Conservation (phyloP, 257 asterid genomes). For the Penstemon newberryi region DNA sequence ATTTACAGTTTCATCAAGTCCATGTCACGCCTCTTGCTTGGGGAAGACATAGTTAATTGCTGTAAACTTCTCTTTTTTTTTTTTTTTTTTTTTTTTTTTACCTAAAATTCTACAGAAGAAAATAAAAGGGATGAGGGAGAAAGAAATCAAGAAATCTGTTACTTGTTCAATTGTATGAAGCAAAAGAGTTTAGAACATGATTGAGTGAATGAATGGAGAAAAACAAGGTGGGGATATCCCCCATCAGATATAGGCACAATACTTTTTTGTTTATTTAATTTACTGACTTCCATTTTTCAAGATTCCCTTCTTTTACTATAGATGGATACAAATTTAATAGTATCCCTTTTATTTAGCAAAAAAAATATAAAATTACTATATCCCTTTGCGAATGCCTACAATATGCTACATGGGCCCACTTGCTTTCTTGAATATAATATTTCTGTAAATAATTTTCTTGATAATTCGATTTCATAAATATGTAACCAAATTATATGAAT, state of each 20-base stretch:
- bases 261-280: background rate
- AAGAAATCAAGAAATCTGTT: slow-evolving; percentile 23
- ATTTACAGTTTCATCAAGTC: slow-evolving; percentile 92
- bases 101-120: slow-evolving; percentile 4
- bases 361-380: background rate
- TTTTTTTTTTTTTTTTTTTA: background rate
- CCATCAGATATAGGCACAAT: background rate
- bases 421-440: too few relatives aligned
- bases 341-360: background rate
- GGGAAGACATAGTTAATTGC: slow-evolving; percentile 74
- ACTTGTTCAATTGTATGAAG: slow-evolving; percentile 27
- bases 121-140: slow-evolving; percentile 18
- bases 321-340: background rate
- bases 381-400: too few relatives aligned
- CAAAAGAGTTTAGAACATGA: slow-evolving; percentile 14
- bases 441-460: too few relatives aligned
- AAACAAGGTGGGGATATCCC: slow-evolving; percentile 7
- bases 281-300: slow-evolving; percentile 22
- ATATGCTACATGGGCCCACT: too few relatives aligned
- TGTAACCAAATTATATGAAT: too few relatives aligned
- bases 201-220: slow-evolving; percentile 24
- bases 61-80: slow-evolving; percentile 3
- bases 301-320: slow-evolving; percentile 14
- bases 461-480: too few relatives aligned
- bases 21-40: slow-evolving; percentile 98